Evolutionary conservation across 331 rosid genomes (phyloP).

Genomic region (Pyracantha coccinea): DNA sequence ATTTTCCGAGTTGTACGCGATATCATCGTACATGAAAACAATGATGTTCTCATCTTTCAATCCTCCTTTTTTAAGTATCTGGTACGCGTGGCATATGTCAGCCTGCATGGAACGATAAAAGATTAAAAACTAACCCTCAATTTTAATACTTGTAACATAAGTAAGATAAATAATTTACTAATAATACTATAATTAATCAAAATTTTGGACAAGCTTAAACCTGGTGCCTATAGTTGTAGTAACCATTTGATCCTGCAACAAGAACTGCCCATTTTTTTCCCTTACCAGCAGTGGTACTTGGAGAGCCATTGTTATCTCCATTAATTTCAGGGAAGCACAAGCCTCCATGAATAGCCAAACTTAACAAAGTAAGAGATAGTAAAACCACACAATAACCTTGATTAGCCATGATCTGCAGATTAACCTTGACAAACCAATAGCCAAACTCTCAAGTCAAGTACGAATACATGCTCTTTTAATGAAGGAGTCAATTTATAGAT

Average conservation of each 20-base stretch:
- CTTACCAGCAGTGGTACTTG: neutral
- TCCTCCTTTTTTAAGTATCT: slow-evolving; percentile 49
- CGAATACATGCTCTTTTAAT: neutral
- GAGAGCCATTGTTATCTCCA: neutral
- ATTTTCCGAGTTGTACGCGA: slow-evolving; percentile 27
- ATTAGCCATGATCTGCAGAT: neutral
- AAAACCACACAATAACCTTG: neutral
- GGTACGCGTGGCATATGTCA: slow-evolving; percentile 72
- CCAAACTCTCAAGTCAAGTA: neutral
- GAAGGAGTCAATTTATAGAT: neutral
- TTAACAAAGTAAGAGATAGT: neutral
- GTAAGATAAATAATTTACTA: too few relatives aligned
- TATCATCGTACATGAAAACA: slow-evolving; percentile 77
- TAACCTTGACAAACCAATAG: neutral
- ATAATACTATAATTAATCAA: too few relatives aligned
- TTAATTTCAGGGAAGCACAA: neutral
- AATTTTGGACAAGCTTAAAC: neutral
- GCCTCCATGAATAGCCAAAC: neutral
- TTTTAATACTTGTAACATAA: too few relatives aligned
- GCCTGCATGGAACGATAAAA: slow-evolving; percentile 17
- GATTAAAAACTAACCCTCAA: too few relatives aligned
- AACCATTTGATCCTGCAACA: slow-evolving; percentile 51
- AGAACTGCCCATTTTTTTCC: slow-evolving; percentile 62
- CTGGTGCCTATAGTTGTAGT: slow-evolving; percentile 55
- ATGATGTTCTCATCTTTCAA: slow-evolving; percentile 51